Percentiles rank a stretch among this genome's conserved stretches.
Evolutionary conservation across 2,329 filamentous ascomycete species (phyloP).

Genomic region (Didymella exigua): DNA sequence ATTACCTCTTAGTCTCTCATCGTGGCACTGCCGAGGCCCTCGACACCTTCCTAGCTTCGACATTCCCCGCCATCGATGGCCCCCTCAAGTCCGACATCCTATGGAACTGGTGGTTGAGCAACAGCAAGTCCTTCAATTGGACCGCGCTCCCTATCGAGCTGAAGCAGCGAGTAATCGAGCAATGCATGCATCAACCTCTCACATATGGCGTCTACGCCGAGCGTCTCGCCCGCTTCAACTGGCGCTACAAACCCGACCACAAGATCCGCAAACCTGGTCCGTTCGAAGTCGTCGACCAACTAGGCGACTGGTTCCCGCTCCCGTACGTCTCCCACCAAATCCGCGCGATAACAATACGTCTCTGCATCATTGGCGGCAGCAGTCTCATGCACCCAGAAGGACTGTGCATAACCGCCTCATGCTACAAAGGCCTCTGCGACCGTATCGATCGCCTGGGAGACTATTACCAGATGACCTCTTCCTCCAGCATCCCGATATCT

Average conservation of each 20-base stretch:
- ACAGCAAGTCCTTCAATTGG: constrained; percentile 38
- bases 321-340: constrained; percentile 33
- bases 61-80: constrained; percentile 4
- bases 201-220: not conserved
- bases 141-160: constrained; percentile 30
- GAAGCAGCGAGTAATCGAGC: constrained; percentile 32
- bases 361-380: constrained; percentile 29
- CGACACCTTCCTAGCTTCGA: constrained; percentile 3
- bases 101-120: constrained; percentile 30
- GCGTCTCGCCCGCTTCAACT: not conserved
- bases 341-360: constrained; percentile 25
- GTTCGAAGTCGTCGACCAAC: constrained; percentile 24
- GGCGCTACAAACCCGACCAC: not conserved
- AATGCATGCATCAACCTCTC: constrained; percentile 21
- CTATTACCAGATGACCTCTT: constrained; percentile 21
- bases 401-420: constrained; percentile 11
- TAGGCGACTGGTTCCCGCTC: constrained; percentile 25
- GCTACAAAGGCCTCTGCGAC: not conserved
- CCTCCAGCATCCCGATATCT: constrained; percentile 15
- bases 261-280: not conserved
- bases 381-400: constrained; percentile 1
- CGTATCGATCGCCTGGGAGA: constrained; percentile 21
- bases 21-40: not conserved
- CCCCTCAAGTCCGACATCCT: constrained; percentile 1
- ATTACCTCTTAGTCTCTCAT: not conserved